phyloP scores from a whole-genome alignment of 2,329 filamentous ascomycete species.

The Rutstroemia sydowiana region DNA sequence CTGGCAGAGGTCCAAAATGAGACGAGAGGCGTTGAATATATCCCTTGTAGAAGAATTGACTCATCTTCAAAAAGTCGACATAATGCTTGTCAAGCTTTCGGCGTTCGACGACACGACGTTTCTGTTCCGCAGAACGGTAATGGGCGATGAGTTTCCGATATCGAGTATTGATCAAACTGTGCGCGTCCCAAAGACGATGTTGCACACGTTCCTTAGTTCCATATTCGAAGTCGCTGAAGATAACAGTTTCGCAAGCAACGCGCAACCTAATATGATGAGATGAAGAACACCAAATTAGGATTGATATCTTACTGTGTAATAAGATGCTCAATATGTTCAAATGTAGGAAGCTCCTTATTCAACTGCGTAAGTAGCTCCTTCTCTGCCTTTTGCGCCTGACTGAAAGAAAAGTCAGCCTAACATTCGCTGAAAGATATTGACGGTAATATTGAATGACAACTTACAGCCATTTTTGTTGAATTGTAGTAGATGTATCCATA shows the following conservation, averaged over 20 bases:
- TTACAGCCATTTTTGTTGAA: constrained; percentile 45
- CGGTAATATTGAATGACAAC: too few species aligned
- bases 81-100: constrained; percentile 79
- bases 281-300: background rate
- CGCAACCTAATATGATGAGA: constrained; percentile 23
- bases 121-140: constrained; percentile 38
- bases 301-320: constrained; percentile 24
- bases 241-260: constrained; percentile 60
- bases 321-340: constrained; percentile 38
- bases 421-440: too few species aligned
- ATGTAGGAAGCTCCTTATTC: constrained; percentile 38
- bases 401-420: constrained; percentile 20
- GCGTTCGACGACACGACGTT: constrained; percentile 50
- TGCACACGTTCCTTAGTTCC: constrained; percentile 60
- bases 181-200: constrained; percentile 67
- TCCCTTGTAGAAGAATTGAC: constrained; percentile 80
- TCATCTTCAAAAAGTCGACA: constrained; percentile 75
- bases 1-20: constrained; percentile 38
- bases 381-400: constrained; percentile 39
- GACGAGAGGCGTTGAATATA: constrained; percentile 72
- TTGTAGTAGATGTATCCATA: constrained; percentile 27
- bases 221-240: constrained; percentile 65
- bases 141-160: constrained; percentile 64
- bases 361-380: constrained; percentile 41
- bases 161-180: constrained; percentile 68